phyloP scores from a whole-genome alignment of 148 eudicot genomes.

The Tetragonia tetragonoides region DNA sequence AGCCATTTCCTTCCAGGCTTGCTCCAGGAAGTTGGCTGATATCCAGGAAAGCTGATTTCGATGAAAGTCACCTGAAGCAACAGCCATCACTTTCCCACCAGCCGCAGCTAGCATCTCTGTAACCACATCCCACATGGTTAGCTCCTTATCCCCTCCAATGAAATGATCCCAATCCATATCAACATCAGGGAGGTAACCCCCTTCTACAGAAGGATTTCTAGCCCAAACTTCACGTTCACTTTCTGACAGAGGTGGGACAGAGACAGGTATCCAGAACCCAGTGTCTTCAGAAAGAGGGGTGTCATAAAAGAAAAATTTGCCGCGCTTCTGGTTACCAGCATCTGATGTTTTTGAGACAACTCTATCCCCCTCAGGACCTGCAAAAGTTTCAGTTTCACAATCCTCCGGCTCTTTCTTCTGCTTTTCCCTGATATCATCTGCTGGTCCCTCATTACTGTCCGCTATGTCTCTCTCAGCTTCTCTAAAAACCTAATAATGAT shows the following conservation, averaged over 20 bases:
- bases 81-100: slow-evolving; percentile 55
- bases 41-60: slow-evolving; percentile 50
- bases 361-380: background rate
- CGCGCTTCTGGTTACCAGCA: slow-evolving; percentile 23
- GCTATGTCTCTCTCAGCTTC: slow-evolving; percentile 25
- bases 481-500: slow-evolving; percentile 28
- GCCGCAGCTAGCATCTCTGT: slow-evolving; percentile 53
- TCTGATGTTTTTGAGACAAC: slow-evolving; percentile 11
- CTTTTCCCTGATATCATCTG: slow-evolving; percentile 22
- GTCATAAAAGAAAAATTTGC: slow-evolving; percentile 47
- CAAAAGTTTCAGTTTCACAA: slow-evolving; percentile 13
- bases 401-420: slow-evolving; percentile 7
- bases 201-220: slow-evolving; percentile 37
- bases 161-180: slow-evolving; percentile 64
- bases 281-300: slow-evolving; percentile 60
- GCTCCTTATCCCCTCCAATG: slow-evolving; percentile 56
- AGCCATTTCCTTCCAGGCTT: slow-evolving; percentile 73
- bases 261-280: slow-evolving; percentile 68
- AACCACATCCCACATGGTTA: slow-evolving; percentile 80
- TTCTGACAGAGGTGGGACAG: slow-evolving; percentile 57
- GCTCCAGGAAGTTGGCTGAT: slow-evolving; percentile 48
- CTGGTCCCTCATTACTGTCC: background rate
- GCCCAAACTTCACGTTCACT: slow-evolving; percentile 45
- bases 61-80: slow-evolving; percentile 56
- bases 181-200: slow-evolving; percentile 50